These are phyloP conservation scores for Heritiera littoralis DNA, from an alignment of 345 rosid genomes.

Conservation along the genomic window DNA sequence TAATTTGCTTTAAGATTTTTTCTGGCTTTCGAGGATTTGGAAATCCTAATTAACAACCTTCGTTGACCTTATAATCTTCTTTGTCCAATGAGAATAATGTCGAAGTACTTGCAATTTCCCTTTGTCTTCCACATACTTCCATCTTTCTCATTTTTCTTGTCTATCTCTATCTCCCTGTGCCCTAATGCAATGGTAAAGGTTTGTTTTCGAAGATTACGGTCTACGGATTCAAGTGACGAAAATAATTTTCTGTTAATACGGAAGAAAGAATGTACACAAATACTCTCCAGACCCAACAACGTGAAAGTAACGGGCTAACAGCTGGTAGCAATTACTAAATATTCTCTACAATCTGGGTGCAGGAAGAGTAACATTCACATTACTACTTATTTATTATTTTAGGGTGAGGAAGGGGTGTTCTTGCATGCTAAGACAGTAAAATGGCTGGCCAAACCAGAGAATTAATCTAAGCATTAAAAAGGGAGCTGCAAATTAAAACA, in stretches of 20 bases:
- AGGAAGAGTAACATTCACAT: neutral
- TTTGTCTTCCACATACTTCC: no score
- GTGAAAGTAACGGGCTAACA: neutral
- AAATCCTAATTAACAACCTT: slow-evolving; percentile 6
- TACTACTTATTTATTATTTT: neutral
- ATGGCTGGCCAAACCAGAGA: neutral
- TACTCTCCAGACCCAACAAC: no score
- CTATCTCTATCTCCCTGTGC: neutral
- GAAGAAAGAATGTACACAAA: no score
- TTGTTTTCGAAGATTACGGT: no score
- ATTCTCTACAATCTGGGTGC: neutral
- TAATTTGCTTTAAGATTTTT: neutral
- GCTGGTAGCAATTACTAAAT: slow-evolving; percentile 4
- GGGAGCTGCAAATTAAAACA: no score
- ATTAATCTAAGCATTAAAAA: neutral
- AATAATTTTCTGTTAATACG: no score
- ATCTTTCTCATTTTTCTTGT: neutral
- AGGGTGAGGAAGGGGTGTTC: neutral
- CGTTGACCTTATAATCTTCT: slow-evolving; percentile 2
- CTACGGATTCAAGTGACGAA: no score
- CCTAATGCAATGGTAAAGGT: no score
- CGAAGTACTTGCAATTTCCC: slow-evolving; percentile 8
- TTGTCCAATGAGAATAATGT: slow-evolving; percentile 16
- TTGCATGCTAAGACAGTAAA: neutral
- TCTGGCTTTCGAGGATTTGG: neutral